A percentile compares a stretch with the other conserved stretches of the same genome.
Conservation (phyloP, 441 rosid species). For the Geranium incanum region DNA sequence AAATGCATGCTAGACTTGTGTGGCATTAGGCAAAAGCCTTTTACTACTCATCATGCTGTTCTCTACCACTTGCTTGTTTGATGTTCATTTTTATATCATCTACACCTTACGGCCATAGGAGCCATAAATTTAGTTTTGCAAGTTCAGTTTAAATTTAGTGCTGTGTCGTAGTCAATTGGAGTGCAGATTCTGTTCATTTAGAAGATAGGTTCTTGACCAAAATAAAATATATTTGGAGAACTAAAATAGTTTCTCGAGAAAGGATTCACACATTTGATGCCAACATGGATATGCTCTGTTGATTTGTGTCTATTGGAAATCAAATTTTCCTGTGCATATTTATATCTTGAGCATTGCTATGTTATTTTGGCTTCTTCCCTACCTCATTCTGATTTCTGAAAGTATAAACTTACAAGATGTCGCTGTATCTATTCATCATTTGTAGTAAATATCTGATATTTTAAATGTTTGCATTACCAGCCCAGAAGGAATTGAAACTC, state of each 20-base stretch:
- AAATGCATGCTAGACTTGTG: background rate
- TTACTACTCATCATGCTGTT: background rate
- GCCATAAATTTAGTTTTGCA: background rate
- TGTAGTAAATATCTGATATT: constrained; percentile 7
- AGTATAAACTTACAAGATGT: background rate
- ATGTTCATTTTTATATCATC: background rate
- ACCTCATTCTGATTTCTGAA: background rate
- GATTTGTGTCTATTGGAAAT: too few species aligned
- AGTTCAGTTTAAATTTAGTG: background rate
- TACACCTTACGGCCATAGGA: background rate
- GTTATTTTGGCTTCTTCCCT: background rate
- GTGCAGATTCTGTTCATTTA: background rate
- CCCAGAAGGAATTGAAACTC: constrained; percentile 86
- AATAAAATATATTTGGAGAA: background rate
- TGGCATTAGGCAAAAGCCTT: background rate
- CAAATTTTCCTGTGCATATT: background rate
- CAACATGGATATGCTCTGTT: background rate
- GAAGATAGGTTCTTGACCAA: background rate
- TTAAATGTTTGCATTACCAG: constrained; percentile 35
- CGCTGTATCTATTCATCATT: background rate
- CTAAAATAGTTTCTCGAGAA: background rate
- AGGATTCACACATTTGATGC: background rate
- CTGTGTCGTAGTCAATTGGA: background rate
- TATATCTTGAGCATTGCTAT: background rate
- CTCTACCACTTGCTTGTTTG: background rate